Conservation (phyloP, 2,329 filamentous ascomycete species). For the Colletotrichum phormii region DNA sequence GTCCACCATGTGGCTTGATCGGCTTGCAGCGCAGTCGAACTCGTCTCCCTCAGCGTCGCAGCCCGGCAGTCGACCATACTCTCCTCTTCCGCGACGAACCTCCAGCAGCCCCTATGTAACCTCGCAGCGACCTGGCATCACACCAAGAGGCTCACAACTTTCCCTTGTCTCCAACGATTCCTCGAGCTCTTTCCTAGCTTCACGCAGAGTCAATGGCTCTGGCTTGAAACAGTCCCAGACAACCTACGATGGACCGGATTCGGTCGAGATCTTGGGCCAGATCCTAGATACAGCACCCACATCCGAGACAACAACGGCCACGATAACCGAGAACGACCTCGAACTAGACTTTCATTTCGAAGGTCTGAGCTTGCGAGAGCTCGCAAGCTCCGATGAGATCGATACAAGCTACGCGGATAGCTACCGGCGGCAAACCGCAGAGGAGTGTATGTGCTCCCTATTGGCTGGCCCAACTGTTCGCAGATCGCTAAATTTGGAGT, state of each 20-base stretch:
- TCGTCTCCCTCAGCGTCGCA: conserved; percentile 64
- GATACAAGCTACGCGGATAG: conserved; percentile 40
- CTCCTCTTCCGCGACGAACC: conserved; percentile 76
- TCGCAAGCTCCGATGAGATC: conserved; percentile 58
- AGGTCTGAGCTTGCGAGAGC: conserved; percentile 79
- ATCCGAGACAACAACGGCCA: conserved; percentile 32
- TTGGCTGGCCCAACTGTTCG: not conserved
- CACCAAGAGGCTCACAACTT: conserved; percentile 80
- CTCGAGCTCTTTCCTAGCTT: conserved; percentile 77
- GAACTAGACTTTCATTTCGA: conserved; percentile 81
- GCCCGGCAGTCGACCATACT: conserved; percentile 75
- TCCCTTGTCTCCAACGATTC: conserved; percentile 85
- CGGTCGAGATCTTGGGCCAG: conserved; percentile 74
- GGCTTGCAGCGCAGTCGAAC: conserved; percentile 78
- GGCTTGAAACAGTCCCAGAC: conserved; percentile 70
- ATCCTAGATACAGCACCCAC: conserved; percentile 50
- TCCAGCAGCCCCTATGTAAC: conserved; percentile 76
- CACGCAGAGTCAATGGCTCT: conserved; percentile 75
- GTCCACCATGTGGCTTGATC: conserved; percentile 86
- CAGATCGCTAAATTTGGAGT: conserved; percentile 30
- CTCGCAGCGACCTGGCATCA: conserved; percentile 74
- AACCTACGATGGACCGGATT: conserved; percentile 70
- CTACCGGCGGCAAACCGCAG: conserved; percentile 66
- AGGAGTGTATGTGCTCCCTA: conserved; percentile 73
- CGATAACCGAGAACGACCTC: conserved; percentile 64